Percentiles rank a stretch among this genome's conserved stretches.
Conservation (phyloP, 805 yeast genomes). For the Kluyveromyces nonfermentans region DNA sequence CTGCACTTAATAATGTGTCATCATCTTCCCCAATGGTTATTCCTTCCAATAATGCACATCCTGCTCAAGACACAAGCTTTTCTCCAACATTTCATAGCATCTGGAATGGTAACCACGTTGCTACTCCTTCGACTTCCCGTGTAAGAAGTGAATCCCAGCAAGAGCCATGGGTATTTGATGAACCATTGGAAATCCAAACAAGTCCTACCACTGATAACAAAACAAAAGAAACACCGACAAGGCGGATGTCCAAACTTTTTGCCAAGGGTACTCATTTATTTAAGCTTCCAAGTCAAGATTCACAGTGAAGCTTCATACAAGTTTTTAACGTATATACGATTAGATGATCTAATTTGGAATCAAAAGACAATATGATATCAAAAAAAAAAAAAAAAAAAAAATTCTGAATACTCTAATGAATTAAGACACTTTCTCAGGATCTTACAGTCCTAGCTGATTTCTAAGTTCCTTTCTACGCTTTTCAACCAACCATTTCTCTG, state of each 20-base stretch:
- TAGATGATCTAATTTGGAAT: too few relatives aligned
- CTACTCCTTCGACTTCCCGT: slow-evolving; percentile 5
- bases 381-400: too few relatives aligned
- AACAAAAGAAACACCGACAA: slow-evolving; percentile 3
- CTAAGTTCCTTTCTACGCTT: slow-evolving; percentile 36
- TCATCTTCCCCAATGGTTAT: slow-evolving; percentile 2
- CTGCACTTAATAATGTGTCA: slow-evolving; percentile 4
- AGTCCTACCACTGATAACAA: background rate
- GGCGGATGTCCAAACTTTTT: slow-evolving; percentile 20
- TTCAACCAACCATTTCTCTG: slow-evolving; percentile 39
- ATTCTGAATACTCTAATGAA: too few relatives aligned
- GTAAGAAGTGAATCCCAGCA: slow-evolving; percentile 14
- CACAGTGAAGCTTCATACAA: background rate
- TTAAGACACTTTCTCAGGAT: background rate
- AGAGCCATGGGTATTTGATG: slow-evolving; percentile 1
- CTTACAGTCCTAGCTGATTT: slow-evolving; percentile 14
- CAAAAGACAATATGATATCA: too few relatives aligned
- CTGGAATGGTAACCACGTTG: slow-evolving; percentile 14
- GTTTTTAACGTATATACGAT: background rate
- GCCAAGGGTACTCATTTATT: slow-evolving; percentile 21
- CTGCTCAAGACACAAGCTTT: slow-evolving; percentile 8
- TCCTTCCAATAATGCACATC: background rate
- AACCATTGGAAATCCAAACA: background rate
- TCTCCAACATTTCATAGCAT: slow-evolving; percentile 21
- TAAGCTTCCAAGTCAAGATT: slow-evolving; percentile 20